phyloP scores from a whole-genome alignment of 2,329 filamentous ascomycete species.

The Claviceps sp. region DNA sequence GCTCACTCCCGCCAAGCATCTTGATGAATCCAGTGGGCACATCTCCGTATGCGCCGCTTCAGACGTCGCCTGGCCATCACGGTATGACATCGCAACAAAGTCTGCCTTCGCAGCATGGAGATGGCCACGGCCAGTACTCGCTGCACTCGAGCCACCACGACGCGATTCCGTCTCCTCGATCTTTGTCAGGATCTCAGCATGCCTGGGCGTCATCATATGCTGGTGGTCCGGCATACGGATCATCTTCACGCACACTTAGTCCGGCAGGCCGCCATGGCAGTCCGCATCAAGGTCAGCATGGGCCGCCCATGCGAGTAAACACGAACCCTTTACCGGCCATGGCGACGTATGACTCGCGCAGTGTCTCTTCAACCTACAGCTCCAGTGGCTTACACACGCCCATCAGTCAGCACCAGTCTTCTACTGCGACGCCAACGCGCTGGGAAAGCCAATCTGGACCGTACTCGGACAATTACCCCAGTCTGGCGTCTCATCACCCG shows the following conservation, averaged over 20 bases:
- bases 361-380: conserved; percentile 22
- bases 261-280: conserved; percentile 22
- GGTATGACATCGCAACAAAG: conserved; percentile 18
- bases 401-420: conserved; percentile 23
- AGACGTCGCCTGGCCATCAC: conserved; percentile 29
- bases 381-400: conserved; percentile 26
- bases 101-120: conserved; percentile 16
- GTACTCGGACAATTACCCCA: conserved; percentile 26
- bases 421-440: conserved; percentile 24
- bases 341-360: conserved; percentile 25
- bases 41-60: conserved; percentile 28
- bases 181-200: conserved; percentile 32
- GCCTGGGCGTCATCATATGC: conserved; percentile 36
- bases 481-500: conserved; percentile 24
- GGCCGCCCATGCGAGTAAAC: conserved; percentile 23
- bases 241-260: conserved; percentile 29
- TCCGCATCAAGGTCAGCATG: conserved; percentile 18
- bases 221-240: conserved; percentile 19
- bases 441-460: conserved; percentile 27
- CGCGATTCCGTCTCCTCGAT: conserved; percentile 38
- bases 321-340: conserved; percentile 26
- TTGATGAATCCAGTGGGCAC: conserved; percentile 27
- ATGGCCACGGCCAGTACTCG: conserved; percentile 25
- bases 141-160: conserved; percentile 33
- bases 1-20: conserved; percentile 23